A percentile compares a stretch with the other conserved stretches of the same genome.
Evolutionary conservation across 139 green algal genomes (phyloP).

Genomic region (Spirogloea muscicola): DNA sequence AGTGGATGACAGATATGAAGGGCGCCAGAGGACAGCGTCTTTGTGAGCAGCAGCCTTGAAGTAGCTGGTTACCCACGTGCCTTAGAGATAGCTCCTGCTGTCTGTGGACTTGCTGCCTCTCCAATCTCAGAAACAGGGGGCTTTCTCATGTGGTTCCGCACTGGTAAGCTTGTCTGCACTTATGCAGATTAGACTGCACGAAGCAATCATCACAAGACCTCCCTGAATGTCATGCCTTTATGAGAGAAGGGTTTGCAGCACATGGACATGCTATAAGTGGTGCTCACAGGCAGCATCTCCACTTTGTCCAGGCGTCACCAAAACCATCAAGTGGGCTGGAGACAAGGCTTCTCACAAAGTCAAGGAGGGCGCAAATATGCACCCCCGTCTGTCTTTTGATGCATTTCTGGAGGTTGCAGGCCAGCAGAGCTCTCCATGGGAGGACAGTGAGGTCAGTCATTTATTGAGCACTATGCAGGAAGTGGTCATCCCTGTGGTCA

Average conservation of each 20-base stretch:
- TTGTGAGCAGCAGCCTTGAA: conserved; percentile 13
- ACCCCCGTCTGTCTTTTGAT: conserved; percentile 21
- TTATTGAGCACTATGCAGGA: too few species aligned
- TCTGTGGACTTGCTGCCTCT: conserved; percentile 31
- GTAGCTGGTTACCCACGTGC: conserved; percentile 11
- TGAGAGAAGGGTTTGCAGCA: too few species aligned
- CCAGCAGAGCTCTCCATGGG: conserved; percentile 30
- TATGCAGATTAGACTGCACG: too few species aligned
- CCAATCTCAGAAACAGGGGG: conserved; percentile 4
- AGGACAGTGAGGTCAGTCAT: conserved; percentile 25
- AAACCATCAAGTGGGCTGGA: conserved; percentile 27
- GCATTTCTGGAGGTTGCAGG: conserved; percentile 31
- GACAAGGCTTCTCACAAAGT: conserved; percentile 21
- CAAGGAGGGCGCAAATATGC: conserved; percentile 27
- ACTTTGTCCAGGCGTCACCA: conserved; percentile 17
- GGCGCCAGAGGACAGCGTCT: conserved; percentile 20
- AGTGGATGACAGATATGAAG: too few species aligned
- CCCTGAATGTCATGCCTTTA: too few species aligned
- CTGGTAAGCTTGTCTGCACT: too few species aligned
- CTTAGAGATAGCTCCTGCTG: not conserved
- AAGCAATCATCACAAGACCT: too few species aligned
- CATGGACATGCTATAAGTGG: too few species aligned
- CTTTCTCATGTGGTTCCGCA: conserved; percentile 42
- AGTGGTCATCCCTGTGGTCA: too few species aligned
- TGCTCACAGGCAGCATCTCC: too few species aligned